Evolutionary conservation across 306 rosid genomes (phyloP).

Genomic region (Abrus precatorius): DNA sequence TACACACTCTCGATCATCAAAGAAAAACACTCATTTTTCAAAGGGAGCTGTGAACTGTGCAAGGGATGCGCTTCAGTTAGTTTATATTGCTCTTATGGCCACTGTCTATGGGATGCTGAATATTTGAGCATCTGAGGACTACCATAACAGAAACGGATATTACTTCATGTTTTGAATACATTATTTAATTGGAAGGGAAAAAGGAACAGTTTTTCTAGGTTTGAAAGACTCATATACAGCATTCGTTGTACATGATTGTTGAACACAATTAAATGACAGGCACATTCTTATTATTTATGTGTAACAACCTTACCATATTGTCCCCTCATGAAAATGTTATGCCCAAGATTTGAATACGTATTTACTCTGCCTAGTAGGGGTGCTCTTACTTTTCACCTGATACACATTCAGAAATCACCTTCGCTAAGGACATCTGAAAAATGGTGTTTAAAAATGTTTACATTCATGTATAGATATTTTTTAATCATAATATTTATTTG

Average conservation of each 20-base stretch:
- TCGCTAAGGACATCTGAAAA: background rate
- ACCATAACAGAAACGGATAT: background rate
- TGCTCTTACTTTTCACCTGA: background rate
- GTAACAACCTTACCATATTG: conserved; percentile 9
- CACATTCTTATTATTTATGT: conserved; percentile 18
- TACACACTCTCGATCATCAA: conserved; percentile 63
- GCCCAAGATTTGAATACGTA: background rate
- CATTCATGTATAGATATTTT: too few species aligned
- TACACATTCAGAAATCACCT: background rate
- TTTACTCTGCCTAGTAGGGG: background rate
- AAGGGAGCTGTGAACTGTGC: conserved; percentile 39
- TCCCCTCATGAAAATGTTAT: conserved; percentile 23
- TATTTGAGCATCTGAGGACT: conserved; percentile 30
- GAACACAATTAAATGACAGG: conserved; percentile 17
- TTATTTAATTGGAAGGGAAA: background rate
- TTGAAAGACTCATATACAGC: conserved; percentile 33
- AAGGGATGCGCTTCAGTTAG: conserved; percentile 22
- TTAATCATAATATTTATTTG: too few species aligned
- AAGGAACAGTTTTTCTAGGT: background rate
- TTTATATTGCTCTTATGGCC: conserved; percentile 34
- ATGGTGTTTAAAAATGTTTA: background rate
- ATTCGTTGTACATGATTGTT: conserved; percentile 40
- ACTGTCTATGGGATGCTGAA: conserved; percentile 28
- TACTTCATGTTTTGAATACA: conserved; percentile 17
- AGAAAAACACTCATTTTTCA: conserved; percentile 57